Percentiles rank a stretch among this genome's conserved stretches.
Evolutionary conservation across 2,329 filamentous ascomycete species (phyloP).

Genomic region (Cephalotrichum gorgonifer): DNA sequence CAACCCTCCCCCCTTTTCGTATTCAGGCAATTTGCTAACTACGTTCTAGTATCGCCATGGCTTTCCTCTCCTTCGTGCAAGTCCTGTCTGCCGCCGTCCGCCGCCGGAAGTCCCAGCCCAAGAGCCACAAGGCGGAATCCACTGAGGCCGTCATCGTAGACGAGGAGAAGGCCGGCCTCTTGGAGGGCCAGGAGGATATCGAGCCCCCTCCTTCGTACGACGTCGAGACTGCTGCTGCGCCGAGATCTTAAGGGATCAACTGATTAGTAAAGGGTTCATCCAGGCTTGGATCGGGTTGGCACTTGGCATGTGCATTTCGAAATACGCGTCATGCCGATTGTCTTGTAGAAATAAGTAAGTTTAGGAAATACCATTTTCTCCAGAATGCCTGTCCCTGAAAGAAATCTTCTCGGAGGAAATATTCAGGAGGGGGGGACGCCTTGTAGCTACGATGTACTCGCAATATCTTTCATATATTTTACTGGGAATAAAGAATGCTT

Average conservation of each 20-base stretch:
- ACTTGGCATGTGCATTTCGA: background rate
- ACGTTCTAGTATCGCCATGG: constrained; percentile 50
- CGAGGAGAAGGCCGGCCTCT: constrained; percentile 41
- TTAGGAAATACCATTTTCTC: no score
- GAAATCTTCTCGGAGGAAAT: no score
- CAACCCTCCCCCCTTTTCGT: background rate
- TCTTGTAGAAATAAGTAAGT: no score
- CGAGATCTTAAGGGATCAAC: constrained; percentile 11
- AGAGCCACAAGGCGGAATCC: constrained; percentile 21
- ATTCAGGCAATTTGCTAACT: constrained; percentile 26
- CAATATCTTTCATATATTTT: no score
- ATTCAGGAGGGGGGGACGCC: no score
- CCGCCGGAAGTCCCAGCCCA: constrained; percentile 18
- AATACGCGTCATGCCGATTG: background rate
- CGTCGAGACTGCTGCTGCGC: constrained; percentile 11
- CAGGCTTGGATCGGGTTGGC: background rate
- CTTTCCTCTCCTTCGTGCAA: constrained; percentile 42
- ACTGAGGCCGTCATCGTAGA: constrained; percentile 22
- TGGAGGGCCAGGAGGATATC: constrained; percentile 24
- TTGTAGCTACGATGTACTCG: no score
- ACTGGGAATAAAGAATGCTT: background rate
- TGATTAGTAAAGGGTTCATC: background rate
- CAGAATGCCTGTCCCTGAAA: no score
- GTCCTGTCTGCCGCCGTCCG: constrained; percentile 26
- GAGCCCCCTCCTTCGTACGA: constrained; percentile 18